Evolutionary conservation across 2,329 filamentous ascomycete species (phyloP).

Genomic region (Scytalidium lignicola): DNA sequence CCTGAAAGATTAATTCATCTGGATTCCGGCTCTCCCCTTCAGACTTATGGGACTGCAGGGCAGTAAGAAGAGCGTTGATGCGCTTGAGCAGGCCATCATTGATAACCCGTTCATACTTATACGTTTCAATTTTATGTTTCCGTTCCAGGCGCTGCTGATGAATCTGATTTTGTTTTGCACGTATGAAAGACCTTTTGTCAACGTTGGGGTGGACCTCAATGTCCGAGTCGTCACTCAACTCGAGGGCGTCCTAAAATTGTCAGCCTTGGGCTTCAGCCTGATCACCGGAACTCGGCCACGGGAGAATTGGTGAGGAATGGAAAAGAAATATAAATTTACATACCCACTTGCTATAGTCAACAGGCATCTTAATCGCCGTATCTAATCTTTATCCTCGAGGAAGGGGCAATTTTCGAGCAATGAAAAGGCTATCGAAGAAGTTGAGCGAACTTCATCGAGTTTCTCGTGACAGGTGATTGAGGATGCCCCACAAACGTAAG

Average conservation of each 20-base stretch:
- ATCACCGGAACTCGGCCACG: slow-evolving; percentile 5
- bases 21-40: slow-evolving; percentile 61
- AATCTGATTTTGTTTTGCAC: slow-evolving; percentile 96
- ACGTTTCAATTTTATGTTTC: slow-evolving; percentile 80
- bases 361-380: slow-evolving; percentile 39
- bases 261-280: slow-evolving; percentile 27
- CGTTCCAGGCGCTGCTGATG: slow-evolving; percentile 85
- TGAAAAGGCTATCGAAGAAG: neutral
- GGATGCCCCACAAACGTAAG: neutral
- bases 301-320: neutral
- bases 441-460: neutral
- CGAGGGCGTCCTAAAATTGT: slow-evolving; percentile 67
- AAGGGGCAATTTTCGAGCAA: neutral
- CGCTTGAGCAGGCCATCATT: slow-evolving; percentile 86
- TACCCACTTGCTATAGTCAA: slow-evolving; percentile 59
- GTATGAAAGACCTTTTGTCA: slow-evolving; percentile 97
- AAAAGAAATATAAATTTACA: slow-evolving; percentile 6
- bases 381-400: neutral
- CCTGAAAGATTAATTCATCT: slow-evolving; percentile 82
- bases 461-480: neutral
- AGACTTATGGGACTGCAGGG: slow-evolving; percentile 68
- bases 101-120: slow-evolving; percentile 88
- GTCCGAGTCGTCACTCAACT: slow-evolving; percentile 97
- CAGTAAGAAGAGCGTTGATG: slow-evolving; percentile 71
- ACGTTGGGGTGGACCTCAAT: slow-evolving; percentile 98